phyloP scores from a whole-genome alignment of 2,329 filamentous ascomycete species.

The Didymellaceae sp. region DNA sequence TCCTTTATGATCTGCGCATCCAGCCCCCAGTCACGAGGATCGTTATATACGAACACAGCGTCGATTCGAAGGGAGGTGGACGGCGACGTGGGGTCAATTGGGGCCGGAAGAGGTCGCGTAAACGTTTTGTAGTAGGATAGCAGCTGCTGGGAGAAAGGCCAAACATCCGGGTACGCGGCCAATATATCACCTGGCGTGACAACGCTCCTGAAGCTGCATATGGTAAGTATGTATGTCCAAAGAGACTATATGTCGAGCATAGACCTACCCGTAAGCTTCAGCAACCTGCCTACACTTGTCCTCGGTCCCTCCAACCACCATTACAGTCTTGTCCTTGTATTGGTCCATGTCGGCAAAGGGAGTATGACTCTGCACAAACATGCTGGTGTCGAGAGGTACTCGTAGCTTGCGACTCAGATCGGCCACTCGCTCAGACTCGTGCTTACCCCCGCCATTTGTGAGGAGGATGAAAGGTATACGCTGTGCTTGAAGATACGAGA shows the following conservation, averaged over 20 bases:
- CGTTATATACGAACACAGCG: conserved; percentile 92
- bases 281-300: conserved; percentile 74
- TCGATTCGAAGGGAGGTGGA: conserved; percentile 75
- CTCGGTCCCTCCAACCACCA: conserved; percentile 57
- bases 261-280: conserved; percentile 56
- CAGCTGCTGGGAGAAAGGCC: conserved; percentile 79
- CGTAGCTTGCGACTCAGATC: conserved; percentile 72
- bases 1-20: conserved; percentile 87
- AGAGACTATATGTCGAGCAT: neutral
- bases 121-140: conserved; percentile 65
- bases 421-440: conserved; percentile 74
- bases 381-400: conserved; percentile 67
- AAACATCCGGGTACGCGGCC: conserved; percentile 74
- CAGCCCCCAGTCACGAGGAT: conserved; percentile 93
- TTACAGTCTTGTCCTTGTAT: conserved; percentile 60
- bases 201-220: conserved; percentile 65
- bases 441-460: conserved; percentile 92
- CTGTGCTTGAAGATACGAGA: conserved; percentile 74
- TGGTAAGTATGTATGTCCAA: conserved; percentile 3
- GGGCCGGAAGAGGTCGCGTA: conserved; percentile 63
- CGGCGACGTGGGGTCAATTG: conserved; percentile 55
- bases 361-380: conserved; percentile 90
- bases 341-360: conserved; percentile 75
- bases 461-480: conserved; percentile 90
- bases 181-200: conserved; percentile 87